A percentile compares a stretch with the other conserved stretches of the same genome.
These are phyloP conservation scores for Naganishia antarctica DNA, from an alignment of 768 basidiomycete genomes.

Conservation along the genomic window DNA sequence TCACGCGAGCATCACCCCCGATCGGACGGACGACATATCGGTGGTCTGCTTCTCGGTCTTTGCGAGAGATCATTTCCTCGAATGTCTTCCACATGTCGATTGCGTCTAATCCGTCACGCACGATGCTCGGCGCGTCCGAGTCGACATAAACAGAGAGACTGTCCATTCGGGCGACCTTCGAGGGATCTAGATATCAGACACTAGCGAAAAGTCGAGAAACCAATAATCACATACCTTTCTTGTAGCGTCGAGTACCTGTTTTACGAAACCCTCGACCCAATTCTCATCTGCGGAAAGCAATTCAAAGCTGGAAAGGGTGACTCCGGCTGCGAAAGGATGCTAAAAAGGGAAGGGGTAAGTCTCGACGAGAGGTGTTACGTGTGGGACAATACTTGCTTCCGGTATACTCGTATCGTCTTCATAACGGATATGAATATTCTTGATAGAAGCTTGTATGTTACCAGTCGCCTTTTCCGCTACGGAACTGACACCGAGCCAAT, in stretches of 20 bases:
- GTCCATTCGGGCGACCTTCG: slow-evolving; percentile 68
- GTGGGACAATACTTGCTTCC: slow-evolving; percentile 58
- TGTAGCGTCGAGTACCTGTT: slow-evolving; percentile 73
- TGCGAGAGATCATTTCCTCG: slow-evolving; percentile 63
- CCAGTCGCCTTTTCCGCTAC: slow-evolving; percentile 85
- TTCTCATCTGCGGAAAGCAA: slow-evolving; percentile 80
- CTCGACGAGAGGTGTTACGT: neutral
- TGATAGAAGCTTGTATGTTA: slow-evolving; percentile 90
- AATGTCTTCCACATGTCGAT: slow-evolving; percentile 68
- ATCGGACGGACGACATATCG: slow-evolving; percentile 95
- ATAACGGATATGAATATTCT: slow-evolving; percentile 92
- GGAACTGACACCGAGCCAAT: slow-evolving; percentile 60
- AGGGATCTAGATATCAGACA: slow-evolving; percentile 10
- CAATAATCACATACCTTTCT: slow-evolving; percentile 63
- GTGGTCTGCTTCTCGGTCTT: slow-evolving; percentile 56
- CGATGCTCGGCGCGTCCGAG: slow-evolving; percentile 76
- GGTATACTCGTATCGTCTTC: slow-evolving; percentile 93
- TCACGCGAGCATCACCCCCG: slow-evolving; percentile 84
- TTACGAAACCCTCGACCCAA: slow-evolving; percentile 89
- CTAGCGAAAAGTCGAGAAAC: neutral
- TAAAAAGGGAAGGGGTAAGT: slow-evolving; percentile 43
- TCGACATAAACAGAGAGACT: slow-evolving; percentile 92
- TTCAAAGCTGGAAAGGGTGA: slow-evolving; percentile 80
- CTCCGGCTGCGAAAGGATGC: slow-evolving; percentile 90
- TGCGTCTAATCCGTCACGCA: slow-evolving; percentile 57